A percentile compares a stretch with the other conserved stretches of the same genome.
phyloP scores from a whole-genome alignment of 2,329 filamentous ascomycete species.

The Pyrenophora seminiperda region DNA sequence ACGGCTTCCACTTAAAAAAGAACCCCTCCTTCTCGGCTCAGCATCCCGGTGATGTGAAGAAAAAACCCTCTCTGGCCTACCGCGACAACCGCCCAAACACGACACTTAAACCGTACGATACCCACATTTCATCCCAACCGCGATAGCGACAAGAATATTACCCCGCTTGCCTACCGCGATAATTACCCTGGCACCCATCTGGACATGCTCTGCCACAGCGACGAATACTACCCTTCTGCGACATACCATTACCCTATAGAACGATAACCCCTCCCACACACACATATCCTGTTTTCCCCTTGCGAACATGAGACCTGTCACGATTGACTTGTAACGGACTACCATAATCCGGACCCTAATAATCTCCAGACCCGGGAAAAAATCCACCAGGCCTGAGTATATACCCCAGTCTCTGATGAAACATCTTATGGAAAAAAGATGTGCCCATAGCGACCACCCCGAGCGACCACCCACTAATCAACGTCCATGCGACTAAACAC shows the following conservation, averaged over 20 bases:
- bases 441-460: too few relatives aligned
- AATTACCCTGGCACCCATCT: constrained; percentile 20
- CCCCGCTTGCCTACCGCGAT: constrained; percentile 22
- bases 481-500: too few relatives aligned
- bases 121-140: constrained; percentile 4
- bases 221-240: constrained; percentile 12
- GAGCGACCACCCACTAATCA: too few relatives aligned
- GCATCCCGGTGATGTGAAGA: constrained; percentile 32
- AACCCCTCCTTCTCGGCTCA: constrained; percentile 17
- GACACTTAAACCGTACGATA: constrained; percentile 3
- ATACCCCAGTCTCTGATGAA: too few relatives aligned
- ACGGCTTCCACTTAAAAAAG: constrained; percentile 29
- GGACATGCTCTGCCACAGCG: constrained; percentile 17
- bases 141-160: constrained; percentile 14
- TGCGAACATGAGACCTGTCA: constrained; percentile 9
- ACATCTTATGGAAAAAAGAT: too few relatives aligned
- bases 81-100: constrained; percentile 12
- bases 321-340: constrained; percentile 9
- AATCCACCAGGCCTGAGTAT: too few relatives aligned
- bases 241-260: constrained; percentile 4
- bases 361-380: background rate
- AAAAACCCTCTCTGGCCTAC: constrained; percentile 17
- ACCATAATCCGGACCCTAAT: constrained; percentile 6
- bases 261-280: constrained; percentile 9
- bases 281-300: too few relatives aligned